Evolutionary conservation across 2,329 filamentous ascomycete genomes (phyloP).

Genomic region (Akanthomyces uredinophilus): DNA sequence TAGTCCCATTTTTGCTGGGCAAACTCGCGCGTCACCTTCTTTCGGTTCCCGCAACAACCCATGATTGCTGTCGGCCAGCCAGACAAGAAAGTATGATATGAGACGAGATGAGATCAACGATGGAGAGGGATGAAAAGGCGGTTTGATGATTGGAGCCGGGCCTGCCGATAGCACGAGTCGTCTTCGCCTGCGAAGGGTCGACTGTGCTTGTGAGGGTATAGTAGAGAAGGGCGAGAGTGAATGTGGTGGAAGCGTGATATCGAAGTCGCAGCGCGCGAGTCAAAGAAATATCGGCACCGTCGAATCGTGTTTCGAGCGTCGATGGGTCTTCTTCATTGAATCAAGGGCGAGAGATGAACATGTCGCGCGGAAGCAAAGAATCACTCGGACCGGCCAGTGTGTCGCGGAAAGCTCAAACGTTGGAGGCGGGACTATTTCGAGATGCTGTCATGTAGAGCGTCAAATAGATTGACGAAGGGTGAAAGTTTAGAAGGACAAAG

Average conservation of each 20-base stretch:
- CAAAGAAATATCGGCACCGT: constrained; percentile 13
- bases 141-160: constrained; percentile 23
- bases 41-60: constrained; percentile 59
- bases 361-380: background rate
- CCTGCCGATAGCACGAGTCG: constrained; percentile 39
- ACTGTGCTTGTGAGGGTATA: background rate
- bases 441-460: background rate
- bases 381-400: background rate
- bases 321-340: background rate
- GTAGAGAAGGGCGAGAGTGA: background rate
- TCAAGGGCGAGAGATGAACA: background rate
- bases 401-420: background rate
- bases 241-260: background rate
- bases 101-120: background rate
- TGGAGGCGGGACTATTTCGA: background rate
- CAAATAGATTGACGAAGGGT: background rate
- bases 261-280: background rate
- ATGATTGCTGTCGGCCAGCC: constrained; percentile 32
- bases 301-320: constrained; percentile 12
- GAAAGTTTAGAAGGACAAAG: background rate
- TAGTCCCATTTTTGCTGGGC: constrained; percentile 94
- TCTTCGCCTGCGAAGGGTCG: constrained; percentile 14
- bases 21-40: constrained; percentile 59
- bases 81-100: background rate
- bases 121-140: constrained; percentile 7